phyloP scores from a whole-genome alignment of 495 filamentous ascomycete genomes.

The Aeminium ludgeri region DNA sequence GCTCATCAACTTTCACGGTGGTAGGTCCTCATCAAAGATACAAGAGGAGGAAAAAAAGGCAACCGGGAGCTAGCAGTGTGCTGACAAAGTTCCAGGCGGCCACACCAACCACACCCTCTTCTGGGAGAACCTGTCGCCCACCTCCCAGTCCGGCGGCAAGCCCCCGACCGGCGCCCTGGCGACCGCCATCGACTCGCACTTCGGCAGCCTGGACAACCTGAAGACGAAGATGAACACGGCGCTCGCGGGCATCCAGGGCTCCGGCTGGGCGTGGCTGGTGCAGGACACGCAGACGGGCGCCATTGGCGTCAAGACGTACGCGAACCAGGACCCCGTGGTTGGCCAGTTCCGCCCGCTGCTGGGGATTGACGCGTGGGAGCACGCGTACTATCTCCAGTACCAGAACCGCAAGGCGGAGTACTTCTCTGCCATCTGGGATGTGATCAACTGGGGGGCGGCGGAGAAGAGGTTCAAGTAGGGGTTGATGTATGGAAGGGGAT shows the following conservation, averaged over 20 bases:
- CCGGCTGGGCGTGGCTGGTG: conserved; percentile 90
- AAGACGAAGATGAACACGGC: conserved; percentile 62
- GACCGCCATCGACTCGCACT: conserved; percentile 60
- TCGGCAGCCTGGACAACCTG: conserved; percentile 55
- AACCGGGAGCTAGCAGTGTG: no score
- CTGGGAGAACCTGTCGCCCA: conserved; percentile 83
- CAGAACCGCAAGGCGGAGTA: conserved; percentile 98
- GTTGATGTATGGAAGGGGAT: no score
- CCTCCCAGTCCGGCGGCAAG: conserved; percentile 55
- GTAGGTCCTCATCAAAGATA: conserved; percentile 18
- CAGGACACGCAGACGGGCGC: conserved; percentile 63
- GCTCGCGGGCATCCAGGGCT: conserved; percentile 78
- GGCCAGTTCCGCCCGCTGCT: conserved; percentile 72
- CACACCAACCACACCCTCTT: conserved; percentile 88
- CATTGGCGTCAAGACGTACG: conserved; percentile 60
- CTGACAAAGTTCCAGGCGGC: conserved; percentile 35
- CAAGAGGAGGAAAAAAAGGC: not conserved
- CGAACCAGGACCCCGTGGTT: conserved; percentile 90
- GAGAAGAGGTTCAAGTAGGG: conserved; percentile 58
- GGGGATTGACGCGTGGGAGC: conserved; percentile 97
- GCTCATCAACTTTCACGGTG: conserved; percentile 90
- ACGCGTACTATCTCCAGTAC: conserved; percentile 83
- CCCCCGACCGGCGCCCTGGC: conserved; percentile 47
- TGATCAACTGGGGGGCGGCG: conserved; percentile 92
- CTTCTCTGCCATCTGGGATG: conserved; percentile 91